These are phyloP conservation scores for Suillus luteus DNA, from an alignment of 768 basidiomycete genomes.

Conservation along the genomic window DNA sequence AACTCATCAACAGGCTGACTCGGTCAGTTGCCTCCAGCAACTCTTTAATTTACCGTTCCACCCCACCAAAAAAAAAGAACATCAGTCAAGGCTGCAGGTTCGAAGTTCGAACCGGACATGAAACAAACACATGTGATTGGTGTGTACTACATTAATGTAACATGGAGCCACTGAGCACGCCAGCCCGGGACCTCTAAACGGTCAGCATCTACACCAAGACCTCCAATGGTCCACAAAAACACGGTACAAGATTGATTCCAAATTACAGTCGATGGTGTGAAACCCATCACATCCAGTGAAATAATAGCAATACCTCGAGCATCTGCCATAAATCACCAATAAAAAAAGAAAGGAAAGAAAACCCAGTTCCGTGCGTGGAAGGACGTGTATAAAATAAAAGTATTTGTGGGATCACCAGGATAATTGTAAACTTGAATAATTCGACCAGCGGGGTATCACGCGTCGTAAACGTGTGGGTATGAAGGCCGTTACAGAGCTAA, in stretches of 20 bases:
- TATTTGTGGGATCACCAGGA: constrained; percentile 27
- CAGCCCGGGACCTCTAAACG: constrained; percentile 1
- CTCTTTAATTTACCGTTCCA: not conserved
- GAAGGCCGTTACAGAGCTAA: constrained; percentile 26
- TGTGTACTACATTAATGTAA: not conserved
- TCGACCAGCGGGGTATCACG: constrained; percentile 43
- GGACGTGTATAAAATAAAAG: constrained; percentile 2
- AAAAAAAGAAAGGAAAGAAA: constrained; percentile 8
- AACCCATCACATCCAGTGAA: constrained; percentile 2
- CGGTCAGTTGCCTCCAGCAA: not conserved
- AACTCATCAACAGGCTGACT: not conserved
- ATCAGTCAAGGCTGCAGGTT: not conserved
- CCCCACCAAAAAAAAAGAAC: not conserved
- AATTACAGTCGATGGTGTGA: not conserved
- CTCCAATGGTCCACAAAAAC: not conserved
- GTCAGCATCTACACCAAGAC: not conserved
- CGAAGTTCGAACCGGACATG: not conserved
- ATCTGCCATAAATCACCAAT: constrained; percentile 5
- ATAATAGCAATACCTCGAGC: not conserved
- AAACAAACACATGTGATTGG: not conserved
- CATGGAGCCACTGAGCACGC: not conserved
- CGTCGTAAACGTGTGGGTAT: constrained; percentile 43
- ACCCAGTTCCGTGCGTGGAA: constrained; percentile 17
- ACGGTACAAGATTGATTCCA: constrained; percentile 6
- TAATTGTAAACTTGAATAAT: constrained; percentile 15